Base-by-base conservation (phyloP, 164 flowering plant genomes). In the Akebia trifoliata region DNA sequence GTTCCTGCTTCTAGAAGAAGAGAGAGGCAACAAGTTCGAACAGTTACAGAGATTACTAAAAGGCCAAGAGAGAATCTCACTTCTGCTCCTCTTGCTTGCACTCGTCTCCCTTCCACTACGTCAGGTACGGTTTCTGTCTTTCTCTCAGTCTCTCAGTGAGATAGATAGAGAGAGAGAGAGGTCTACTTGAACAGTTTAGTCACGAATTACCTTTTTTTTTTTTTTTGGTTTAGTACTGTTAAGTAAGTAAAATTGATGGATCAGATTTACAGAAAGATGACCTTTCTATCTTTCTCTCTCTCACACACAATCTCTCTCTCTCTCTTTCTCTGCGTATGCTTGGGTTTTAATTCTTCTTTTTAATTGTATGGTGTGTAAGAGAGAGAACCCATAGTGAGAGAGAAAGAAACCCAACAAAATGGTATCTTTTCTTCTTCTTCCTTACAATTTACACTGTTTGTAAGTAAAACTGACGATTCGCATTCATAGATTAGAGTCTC, bases 1-100 rank as follows among this genome's bases (percentile, higher is more conserved):
- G 86, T 85, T 9, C 84, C 91, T 20, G 91, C 86, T 15, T 72
- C 86, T 15, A 77, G 76, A 58, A 64, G 91, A 17, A 69, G 86
- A 4, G 91, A 82, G 45, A 18, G 85, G 14, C 84, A 74, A 17
- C 83, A 85, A 10, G n/a, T n/a, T n/a, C n/a, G n/a, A n/a, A n/a
- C n/a, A n/a, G n/a, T n/a, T n/a, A n/a, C n/a, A 48, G 72, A 73
- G 5, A 52, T 57, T 62, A 62, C 76, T 46, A 85, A 85, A 68
- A 65, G 86, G 56, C 82, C 30, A 4, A 69, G 91, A 68, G 87
- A 83, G 48, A 64, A 71, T 64, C 70, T 74, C 3, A 31, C 18
- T 17, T 32, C 73, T 44, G 52, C 78, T 50, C 42, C 81, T 18
- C 77, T 74, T 35, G 72, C 71, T 43, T 69, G 76, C 70, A 54